Evolutionary conservation across 2,329 filamentous ascomycete genomes (phyloP), one percentile per base, ranked within the genome.

Genomic region (Penicillium sp.): DNA sequence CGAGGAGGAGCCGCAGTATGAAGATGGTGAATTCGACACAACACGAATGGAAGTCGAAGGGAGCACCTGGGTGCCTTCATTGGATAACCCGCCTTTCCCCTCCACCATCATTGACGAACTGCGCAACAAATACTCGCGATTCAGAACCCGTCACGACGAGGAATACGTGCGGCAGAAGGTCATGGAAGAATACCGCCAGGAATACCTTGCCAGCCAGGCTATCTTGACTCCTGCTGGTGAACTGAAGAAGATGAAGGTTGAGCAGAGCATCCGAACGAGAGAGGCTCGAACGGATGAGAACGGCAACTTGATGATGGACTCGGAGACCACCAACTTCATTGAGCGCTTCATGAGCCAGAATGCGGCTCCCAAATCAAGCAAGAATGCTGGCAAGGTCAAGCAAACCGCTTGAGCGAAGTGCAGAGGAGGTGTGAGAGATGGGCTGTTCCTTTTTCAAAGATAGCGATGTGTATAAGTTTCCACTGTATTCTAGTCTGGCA

Each of bases 91-190:
- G 28, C 94, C 94, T 15, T 92, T 97, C 85, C 93, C 94, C 5
- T 79, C 83, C 33, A 80, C 79, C n/a, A 85, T 97, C 40, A 85
- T 96, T 67, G 89, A 97, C 76, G 94, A 98, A 82, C 83, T 98
- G 74, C 86, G 93, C 74, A 90, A 91, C 82, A 90, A 88, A 75
- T 96, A 89, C 84, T 91, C 89, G 69, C 87, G 85, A 71, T 95
- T 93, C 86, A 85, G 93, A 72, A 92, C 89, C 57, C 84, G 91
- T 53, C 92, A 96, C 80, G 90, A 93, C 65, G 81, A 85, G 50
- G 90, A 89, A 76, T 96, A 90, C 75, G 77, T 93, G 56, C 82
- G 82, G 67, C 80, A 82, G 78, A 89, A 89, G 82, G 82, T 87
- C 76, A 79, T 82, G 62, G 84, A 89, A 75, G 88, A 86, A 63